These are phyloP conservation scores for Pseudomicrostroma phylloplanum DNA, from an alignment of 1,284 basidiomycete genomes.

Conservation along the genomic window DNA sequence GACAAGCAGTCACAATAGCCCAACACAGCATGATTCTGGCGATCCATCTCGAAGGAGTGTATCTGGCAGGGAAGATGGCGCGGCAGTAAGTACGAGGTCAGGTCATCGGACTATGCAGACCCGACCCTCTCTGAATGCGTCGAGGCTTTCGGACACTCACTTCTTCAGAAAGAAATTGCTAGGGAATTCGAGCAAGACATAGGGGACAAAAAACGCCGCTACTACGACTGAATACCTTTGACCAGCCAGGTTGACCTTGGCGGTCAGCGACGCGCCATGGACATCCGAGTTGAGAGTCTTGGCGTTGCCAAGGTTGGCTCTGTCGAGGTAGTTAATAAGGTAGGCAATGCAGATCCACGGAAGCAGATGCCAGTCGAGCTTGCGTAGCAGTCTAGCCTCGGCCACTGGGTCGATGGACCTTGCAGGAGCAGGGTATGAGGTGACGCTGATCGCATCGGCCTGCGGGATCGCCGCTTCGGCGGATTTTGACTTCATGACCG, in stretches of 20 bases:
- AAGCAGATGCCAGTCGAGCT: background rate
- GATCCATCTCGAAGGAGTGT: conserved; percentile 18
- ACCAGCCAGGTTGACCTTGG: conserved; percentile 14
- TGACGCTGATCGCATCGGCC: no score
- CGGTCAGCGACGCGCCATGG: conserved; percentile 15
- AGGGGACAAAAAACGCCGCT: conserved; percentile 9
- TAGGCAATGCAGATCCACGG: conserved; percentile 16
- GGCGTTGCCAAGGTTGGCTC: conserved; percentile 18
- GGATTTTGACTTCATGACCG: no score
- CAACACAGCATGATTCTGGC: conserved; percentile 19
- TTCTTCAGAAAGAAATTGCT: conserved; percentile 10
- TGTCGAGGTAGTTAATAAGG: conserved; percentile 9
- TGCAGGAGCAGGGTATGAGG: no score
- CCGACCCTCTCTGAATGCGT: background rate
- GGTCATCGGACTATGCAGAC: conserved; percentile 7
- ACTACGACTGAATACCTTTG: conserved; percentile 16
- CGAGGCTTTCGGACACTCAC: background rate
- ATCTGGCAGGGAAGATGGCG: conserved; percentile 16
- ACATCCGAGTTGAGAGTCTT: conserved; percentile 22
- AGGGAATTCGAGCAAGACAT: no score
- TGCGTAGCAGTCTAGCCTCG: conserved; percentile 1
- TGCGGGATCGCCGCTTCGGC: no score
- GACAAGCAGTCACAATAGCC: conserved; percentile 19
- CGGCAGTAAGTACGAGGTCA: conserved; percentile 10
- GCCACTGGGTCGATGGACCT: conserved; percentile 3